A percentile compares a stretch with the other conserved stretches of the same genome.
Evolutionary conservation across 2,329 filamentous ascomycete species (phyloP).

Genomic region (Geosmithia flava): DNA sequence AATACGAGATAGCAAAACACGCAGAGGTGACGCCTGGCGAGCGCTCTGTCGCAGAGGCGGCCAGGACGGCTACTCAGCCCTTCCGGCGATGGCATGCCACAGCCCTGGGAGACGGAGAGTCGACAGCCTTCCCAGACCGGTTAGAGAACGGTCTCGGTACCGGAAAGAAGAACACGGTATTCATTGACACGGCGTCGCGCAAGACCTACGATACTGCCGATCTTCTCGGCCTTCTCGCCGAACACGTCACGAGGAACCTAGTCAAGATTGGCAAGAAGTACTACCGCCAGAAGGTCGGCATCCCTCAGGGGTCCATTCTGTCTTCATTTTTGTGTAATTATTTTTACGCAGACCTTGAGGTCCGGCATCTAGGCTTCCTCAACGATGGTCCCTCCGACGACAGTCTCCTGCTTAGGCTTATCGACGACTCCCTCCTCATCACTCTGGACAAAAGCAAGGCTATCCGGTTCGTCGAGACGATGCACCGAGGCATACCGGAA

Average conservation of each 20-base stretch:
- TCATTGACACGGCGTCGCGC: conserved; percentile 56
- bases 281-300: conserved; percentile 78
- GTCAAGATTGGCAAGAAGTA: conserved; percentile 81
- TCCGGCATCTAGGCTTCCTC: conserved; percentile 55
- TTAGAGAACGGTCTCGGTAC: conserved; percentile 25
- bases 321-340: conserved; percentile 86
- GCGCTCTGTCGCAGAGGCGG: conserved; percentile 8
- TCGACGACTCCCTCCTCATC: conserved; percentile 89
- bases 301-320: conserved; percentile 84
- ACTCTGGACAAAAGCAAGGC: conserved; percentile 59
- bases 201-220: conserved; percentile 41
- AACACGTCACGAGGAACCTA: conserved; percentile 77
- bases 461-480: conserved; percentile 58
- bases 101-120: conserved; percentile 29
- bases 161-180: conserved; percentile 56
- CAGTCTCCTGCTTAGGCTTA: conserved; percentile 64
- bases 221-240: conserved; percentile 56
- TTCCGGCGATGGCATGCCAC: conserved; percentile 38
- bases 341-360: conserved; percentile 85
- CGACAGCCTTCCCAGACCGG: conserved; percentile 27
- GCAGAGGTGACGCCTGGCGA: conserved; percentile 51
- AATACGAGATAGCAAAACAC: conserved; percentile 64
- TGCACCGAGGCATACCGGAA: conserved; percentile 66
- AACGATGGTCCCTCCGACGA: conserved; percentile 21
- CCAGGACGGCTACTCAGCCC: conserved; percentile 18